phyloP scores from a whole-genome alignment of 2,329 filamentous ascomycete species.

The Apiospora hydei region DNA sequence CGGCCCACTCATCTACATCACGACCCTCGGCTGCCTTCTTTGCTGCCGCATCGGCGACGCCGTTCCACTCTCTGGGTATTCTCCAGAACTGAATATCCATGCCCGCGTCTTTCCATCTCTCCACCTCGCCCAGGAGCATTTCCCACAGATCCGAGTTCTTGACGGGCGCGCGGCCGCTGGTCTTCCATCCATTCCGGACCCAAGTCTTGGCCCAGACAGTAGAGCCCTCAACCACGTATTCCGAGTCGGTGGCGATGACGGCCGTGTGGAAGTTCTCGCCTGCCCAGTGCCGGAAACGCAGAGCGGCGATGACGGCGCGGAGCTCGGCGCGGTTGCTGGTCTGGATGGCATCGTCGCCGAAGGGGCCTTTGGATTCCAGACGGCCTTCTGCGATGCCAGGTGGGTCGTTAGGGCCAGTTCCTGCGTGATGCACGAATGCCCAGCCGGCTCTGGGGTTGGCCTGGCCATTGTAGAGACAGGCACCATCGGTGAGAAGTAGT shows the following conservation, averaged over 20 bases:
- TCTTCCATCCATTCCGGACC: slow-evolving; percentile 55
- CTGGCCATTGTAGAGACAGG: slow-evolving; percentile 52
- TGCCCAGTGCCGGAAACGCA: slow-evolving; percentile 53
- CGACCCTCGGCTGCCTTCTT: slow-evolving; percentile 31
- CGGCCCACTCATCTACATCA: not conserved
- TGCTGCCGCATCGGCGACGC: slow-evolving; percentile 47
- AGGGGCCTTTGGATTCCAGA: slow-evolving; percentile 53
- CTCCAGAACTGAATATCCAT: slow-evolving; percentile 55
- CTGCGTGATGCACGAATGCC: slow-evolving; percentile 41
- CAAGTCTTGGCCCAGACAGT: slow-evolving; percentile 53
- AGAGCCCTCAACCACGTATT: slow-evolving; percentile 55
- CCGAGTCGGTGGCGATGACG: slow-evolving; percentile 62
- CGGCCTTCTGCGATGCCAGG: slow-evolving; percentile 36
- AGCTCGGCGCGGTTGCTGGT: slow-evolving; percentile 64
- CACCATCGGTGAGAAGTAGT: slow-evolving; percentile 55
- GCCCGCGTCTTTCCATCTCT: slow-evolving; percentile 38
- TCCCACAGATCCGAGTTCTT: slow-evolving; percentile 63
- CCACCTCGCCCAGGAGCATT: slow-evolving; percentile 50
- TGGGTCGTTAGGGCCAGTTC: slow-evolving; percentile 27
- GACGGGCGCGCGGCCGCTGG: slow-evolving; percentile 41
- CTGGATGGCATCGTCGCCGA: slow-evolving; percentile 44
- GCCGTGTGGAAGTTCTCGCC: slow-evolving; percentile 49
- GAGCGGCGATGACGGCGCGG: slow-evolving; percentile 59
- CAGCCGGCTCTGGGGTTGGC: slow-evolving; percentile 48
- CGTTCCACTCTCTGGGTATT: slow-evolving; percentile 53